phyloP scores from a whole-genome alignment of 1,284 basidiomycete species.

The Irpex sp. region DNA sequence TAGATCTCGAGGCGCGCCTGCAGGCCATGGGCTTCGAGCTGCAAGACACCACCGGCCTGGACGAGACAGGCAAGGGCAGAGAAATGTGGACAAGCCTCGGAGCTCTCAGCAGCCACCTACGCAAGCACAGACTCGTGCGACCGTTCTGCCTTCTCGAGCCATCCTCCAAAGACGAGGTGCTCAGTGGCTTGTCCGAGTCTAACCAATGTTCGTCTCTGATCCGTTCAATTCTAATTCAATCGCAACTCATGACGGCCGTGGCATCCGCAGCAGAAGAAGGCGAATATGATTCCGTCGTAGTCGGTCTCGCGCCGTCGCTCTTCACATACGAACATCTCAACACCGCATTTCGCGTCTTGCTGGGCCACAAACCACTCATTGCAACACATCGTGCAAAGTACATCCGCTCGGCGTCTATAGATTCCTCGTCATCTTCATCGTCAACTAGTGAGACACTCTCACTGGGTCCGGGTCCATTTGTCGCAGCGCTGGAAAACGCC shows the following conservation, averaged over 20 bases:
- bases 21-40: conserved; percentile 47
- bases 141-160: conserved; percentile 57
- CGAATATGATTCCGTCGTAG: conserved; percentile 56
- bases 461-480: conserved; percentile 67
- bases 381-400: conserved; percentile 55
- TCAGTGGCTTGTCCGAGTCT: conserved; percentile 8
- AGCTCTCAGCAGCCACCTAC: conserved; percentile 46
- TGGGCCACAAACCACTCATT: conserved; percentile 36
- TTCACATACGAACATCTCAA: conserved; percentile 57
- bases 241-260: not conserved
- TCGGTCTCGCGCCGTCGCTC: conserved; percentile 53
- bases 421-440: conserved; percentile 15
- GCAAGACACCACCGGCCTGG: conserved; percentile 1
- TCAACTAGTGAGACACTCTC: conserved; percentile 41
- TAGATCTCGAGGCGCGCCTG: conserved; percentile 37
- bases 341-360: conserved; percentile 60
- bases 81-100: conserved; percentile 63
- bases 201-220: not conserved
- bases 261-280: not conserved
- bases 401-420: conserved; percentile 22
- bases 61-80: conserved; percentile 2
- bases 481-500: conserved; percentile 57
- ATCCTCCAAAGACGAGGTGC: conserved; percentile 51
- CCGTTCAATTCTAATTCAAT: not conserved
- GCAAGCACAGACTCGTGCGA: conserved; percentile 34